Percentiles rank a stretch among this genome's conserved stretches.
phyloP scores from a whole-genome alignment of 1,284 basidiomycete genomes.

The Irpex rosettiformis region DNA sequence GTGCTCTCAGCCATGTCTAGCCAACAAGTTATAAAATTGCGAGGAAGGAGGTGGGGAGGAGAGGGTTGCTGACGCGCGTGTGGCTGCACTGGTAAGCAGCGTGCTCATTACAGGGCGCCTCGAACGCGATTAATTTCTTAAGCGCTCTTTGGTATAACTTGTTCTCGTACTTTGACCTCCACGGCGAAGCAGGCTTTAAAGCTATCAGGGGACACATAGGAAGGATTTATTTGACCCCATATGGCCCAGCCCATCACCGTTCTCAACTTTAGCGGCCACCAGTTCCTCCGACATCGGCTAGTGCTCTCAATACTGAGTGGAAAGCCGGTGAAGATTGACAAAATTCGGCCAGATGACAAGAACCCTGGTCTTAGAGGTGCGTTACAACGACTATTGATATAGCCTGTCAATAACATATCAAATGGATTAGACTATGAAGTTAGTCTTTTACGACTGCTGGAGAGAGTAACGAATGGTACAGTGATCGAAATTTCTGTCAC shows the following conservation, averaged over 20 bases:
- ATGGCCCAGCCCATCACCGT: constrained; percentile 42
- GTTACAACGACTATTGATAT: constrained; percentile 17
- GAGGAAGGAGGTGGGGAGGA: background rate
- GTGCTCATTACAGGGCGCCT: background rate
- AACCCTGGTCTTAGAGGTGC: constrained; percentile 89
- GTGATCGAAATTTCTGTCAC: constrained; percentile 96
- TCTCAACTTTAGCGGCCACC: constrained; percentile 74
- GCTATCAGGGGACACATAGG: background rate
- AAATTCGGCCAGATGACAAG: constrained; percentile 88
- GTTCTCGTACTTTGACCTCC: background rate
- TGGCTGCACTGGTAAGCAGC: background rate
- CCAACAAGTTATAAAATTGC: background rate
- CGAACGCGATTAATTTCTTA: constrained; percentile 32
- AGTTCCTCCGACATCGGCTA: constrained; percentile 82
- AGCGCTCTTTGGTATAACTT: constrained; percentile 6
- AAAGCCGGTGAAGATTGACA: constrained; percentile 83
- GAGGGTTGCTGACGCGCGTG: constrained; percentile 4
- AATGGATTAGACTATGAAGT: constrained; percentile 80
- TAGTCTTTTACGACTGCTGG: constrained; percentile 84
- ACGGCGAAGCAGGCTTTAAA: background rate
- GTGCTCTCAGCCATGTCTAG: constrained; percentile 30
- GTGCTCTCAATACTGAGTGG: constrained; percentile 88
- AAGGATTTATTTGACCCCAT: background rate
- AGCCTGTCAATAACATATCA: background rate
- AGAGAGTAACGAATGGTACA: constrained; percentile 94